A percentile compares a stretch with the other conserved stretches of the same genome.
Evolutionary conservation across 2,329 filamentous ascomycete genomes (phyloP).

Genomic region (Geosmithia morbida): DNA sequence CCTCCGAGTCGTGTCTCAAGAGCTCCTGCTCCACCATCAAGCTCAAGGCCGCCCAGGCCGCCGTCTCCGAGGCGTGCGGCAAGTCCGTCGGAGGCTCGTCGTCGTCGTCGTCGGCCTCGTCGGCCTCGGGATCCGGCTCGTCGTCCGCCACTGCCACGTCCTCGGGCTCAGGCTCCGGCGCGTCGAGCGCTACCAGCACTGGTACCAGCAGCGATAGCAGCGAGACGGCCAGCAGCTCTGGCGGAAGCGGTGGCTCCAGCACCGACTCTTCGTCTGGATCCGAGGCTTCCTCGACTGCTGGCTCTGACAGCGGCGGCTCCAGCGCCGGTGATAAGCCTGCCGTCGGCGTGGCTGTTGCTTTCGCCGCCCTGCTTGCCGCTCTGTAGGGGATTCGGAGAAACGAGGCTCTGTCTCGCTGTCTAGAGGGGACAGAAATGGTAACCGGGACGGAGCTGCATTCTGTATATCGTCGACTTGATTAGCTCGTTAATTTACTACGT

Average conservation of each 20-base stretch:
- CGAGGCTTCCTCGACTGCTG: not conserved
- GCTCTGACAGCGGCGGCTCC: conserved; percentile 1
- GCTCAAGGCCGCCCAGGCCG: conserved; percentile 1
- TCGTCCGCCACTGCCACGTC: not conserved
- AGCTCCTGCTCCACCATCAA: conserved; percentile 1
- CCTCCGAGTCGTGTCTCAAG: conserved; percentile 1
- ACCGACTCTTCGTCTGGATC: not conserved
- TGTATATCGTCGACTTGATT: no score
- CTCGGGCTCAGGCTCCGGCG: not conserved
- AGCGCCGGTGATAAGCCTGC: conserved; percentile 1
- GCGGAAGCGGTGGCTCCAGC: not conserved
- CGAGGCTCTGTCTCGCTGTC: no score
- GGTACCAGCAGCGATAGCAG: not conserved
- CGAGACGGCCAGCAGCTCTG: not conserved
- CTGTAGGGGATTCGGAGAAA: conserved; percentile 1
- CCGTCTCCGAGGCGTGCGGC: not conserved
- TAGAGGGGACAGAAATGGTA: no score
- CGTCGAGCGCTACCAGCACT: not conserved
- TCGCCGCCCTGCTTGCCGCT: conserved; percentile 2
- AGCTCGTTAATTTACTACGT: no score
- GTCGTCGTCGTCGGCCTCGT: not conserved
- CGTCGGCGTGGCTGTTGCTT: conserved; percentile 7
- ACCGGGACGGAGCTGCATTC: no score
- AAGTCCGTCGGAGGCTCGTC: not conserved
- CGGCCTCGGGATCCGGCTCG: not conserved